A percentile compares a stretch with the other conserved stretches of the same genome.
Evolutionary conservation across 192 early-diverging fungal genomes (phyloP).

Genomic region (Entomortierella parvispora): DNA sequence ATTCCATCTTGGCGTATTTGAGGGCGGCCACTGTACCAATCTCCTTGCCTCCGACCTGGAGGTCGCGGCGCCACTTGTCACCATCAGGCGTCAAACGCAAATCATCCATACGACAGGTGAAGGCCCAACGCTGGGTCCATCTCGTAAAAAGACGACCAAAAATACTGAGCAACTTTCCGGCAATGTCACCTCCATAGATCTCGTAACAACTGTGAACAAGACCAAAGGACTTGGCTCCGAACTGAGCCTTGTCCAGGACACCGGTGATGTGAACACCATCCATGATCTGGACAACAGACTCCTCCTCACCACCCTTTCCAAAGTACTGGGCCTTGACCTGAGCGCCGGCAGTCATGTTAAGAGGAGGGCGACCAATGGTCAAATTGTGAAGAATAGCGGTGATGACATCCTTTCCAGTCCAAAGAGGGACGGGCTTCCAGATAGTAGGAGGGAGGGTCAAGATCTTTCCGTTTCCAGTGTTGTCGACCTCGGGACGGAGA

Average conservation of each 20-base stretch:
- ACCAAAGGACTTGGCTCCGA: conserved; percentile 90
- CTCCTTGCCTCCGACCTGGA: conserved; percentile 65
- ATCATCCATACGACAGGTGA: conserved; percentile 98
- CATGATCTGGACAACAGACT: conserved; percentile 83
- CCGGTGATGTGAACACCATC: conserved; percentile 90
- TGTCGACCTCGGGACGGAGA: conserved; percentile 77
- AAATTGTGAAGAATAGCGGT: conserved; percentile 95
- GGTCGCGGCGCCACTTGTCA: conserved; percentile 73
- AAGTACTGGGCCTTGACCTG: conserved; percentile 88
- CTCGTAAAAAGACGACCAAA: conserved; percentile 88
- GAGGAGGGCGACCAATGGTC: conserved; percentile 74
- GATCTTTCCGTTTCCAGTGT: conserved; percentile 78
- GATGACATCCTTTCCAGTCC: conserved; percentile 99
- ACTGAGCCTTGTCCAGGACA: conserved; percentile 95
- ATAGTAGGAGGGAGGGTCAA: conserved; percentile 86
- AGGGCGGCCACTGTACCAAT: conserved; percentile 75
- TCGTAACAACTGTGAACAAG: conserved; percentile 95
- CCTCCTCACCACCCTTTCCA: conserved; percentile 78
- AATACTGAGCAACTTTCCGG: conserved; percentile 88
- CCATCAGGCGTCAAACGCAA: conserved; percentile 85
- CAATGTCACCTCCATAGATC: conserved; percentile 85
- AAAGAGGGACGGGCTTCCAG: conserved; percentile 84
- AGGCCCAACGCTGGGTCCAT: conserved; percentile 87
- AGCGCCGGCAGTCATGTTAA: conserved; percentile 91
- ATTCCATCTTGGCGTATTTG: conserved; percentile 74